Evolutionary conservation across 352 stramenopile genomes (phyloP), one percentile per base, ranked within the genome.

Genomic region (Plasmopara viticola): DNA sequence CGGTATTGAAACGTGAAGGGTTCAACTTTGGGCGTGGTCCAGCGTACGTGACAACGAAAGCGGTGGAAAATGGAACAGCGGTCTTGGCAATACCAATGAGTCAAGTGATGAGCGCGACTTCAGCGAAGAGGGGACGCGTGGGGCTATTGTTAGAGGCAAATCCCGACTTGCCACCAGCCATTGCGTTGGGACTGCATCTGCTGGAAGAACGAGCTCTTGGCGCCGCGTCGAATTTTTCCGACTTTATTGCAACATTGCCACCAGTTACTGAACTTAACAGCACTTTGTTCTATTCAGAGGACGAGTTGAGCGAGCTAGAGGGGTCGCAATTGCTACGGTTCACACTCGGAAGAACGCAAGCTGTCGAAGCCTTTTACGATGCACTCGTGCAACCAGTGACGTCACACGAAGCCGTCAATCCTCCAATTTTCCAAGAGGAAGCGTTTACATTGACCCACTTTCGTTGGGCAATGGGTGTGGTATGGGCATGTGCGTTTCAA

Each of bases 21-120:
- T 77, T 75, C 56, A 72, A 78, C 34, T 82, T 74, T 50, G 71
- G 71, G 14, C 71, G 71, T 17, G 71, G 71, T 2, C 48, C 59
- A 6, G 66, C 54, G 1, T 82, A 77, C 39, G 37, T 61, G 5
- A 49, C 44, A 7, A 56, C 20, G 2, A 17, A 60, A 51, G 55
- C 60, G 10, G 55, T 68, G 13, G 9, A 30, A 8, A 25, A 51
- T 40, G 53, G 60, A 2, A 51, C 61, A 1, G 44, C 56, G 39
- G 47, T 82, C 2, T 64, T 79, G 30, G 59, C 63, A 34, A 7
- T 82, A 2, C 55, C 64, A 10, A 38, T 75, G 42, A 40, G 42
- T 25, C 51, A 71, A 2, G 56, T 75, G 37, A 82, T 82, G 71
- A 79, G 55, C 44, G 55, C 71, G 7, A 43, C 35, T 12, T 71